Base-by-base conservation (phyloP, 108 stramenopile genomes). In the Mediolabrus comicus region DNA sequence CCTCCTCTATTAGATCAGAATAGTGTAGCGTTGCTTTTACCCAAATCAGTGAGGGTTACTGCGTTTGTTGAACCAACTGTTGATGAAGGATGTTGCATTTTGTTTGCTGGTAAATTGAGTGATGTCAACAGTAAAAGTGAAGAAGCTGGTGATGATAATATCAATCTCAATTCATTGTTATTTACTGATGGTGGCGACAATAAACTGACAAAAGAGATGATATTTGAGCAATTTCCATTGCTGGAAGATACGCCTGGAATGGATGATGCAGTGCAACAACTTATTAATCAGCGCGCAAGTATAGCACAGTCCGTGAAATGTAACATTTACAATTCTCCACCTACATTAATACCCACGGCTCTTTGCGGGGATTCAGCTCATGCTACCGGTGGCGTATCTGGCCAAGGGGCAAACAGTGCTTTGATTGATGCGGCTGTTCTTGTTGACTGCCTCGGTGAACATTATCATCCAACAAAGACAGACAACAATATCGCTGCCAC, bases 331-430 rank as follows among this genome's bases (percentile, higher is more conserved):
- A 69, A 84, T 65, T 87, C 71, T 32, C 35, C 31, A 1, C 33
- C 38, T 10, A 65, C 61, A 39, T 65, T 76, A 4, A 65, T 69
- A 19, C 59, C 72, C 33, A 30, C 75, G 10, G 90, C 73, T 10
- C 56, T 92, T 14, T 76, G 74, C 7, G 90, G 90, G 13, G 90
- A 92, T 84, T 87, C 90, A 14, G 90, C 90, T 14, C 90, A 92
- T 67, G 86, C 90, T 1, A 92, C 90, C 0, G 90, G 90, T 13
- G 90, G 90, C 3, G 90, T 92, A 13, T 80, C 80, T 3, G 90
- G 90, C 33, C 90, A 92, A 62, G 90, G 90, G 3, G 77, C 81
- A 33, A 92, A 92, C 41, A 81, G 79, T 55, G 90, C 90, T n/a
- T 54, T 92, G 55, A 38, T 77, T 13, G 90, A 92, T 78, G 53